Conservation (phyloP, 768 basidiomycete genomes). For the Austroboletus festivus region DNA sequence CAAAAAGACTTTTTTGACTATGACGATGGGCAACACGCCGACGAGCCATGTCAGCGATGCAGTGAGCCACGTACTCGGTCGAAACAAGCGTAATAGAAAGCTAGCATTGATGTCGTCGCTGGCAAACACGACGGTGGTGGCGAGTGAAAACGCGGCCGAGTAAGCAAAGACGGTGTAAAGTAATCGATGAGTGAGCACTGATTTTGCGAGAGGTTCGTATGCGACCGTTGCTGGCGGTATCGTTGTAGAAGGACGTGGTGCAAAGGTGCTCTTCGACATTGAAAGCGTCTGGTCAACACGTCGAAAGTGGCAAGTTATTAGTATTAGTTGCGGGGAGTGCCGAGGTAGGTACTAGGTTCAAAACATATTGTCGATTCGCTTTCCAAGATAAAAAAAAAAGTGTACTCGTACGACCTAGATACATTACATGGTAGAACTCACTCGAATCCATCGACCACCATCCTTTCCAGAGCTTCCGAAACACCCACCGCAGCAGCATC, state of each 20-base stretch:
- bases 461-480: too few relatives aligned
- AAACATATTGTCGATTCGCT: too few relatives aligned
- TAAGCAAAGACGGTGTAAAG: constrained; percentile 50
- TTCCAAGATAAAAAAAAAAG: too few relatives aligned
- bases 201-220: constrained; percentile 66
- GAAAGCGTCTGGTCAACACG: too few relatives aligned
- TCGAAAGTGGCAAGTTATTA: too few relatives aligned
- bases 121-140: constrained; percentile 34
- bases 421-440: too few relatives aligned
- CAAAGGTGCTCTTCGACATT: constrained; percentile 12
- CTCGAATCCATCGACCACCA: too few relatives aligned
- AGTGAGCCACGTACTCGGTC: constrained; percentile 42
- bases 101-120: constrained; percentile 15
- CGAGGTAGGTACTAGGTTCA: too few relatives aligned
- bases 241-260: constrained; percentile 47
- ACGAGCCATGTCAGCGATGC: constrained; percentile 46
- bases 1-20: constrained; percentile 57
- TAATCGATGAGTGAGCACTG: constrained; percentile 59
- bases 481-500: too few relatives aligned
- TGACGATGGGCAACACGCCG: constrained; percentile 53
- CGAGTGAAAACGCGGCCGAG: constrained; percentile 48
- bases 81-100: constrained; percentile 37
- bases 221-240: constrained; percentile 55
- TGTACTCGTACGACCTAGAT: too few relatives aligned
- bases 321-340: too few relatives aligned